Conservation (phyloP, 1,284 basidiomycete genomes). For the Austroboletus niveus region DNA sequence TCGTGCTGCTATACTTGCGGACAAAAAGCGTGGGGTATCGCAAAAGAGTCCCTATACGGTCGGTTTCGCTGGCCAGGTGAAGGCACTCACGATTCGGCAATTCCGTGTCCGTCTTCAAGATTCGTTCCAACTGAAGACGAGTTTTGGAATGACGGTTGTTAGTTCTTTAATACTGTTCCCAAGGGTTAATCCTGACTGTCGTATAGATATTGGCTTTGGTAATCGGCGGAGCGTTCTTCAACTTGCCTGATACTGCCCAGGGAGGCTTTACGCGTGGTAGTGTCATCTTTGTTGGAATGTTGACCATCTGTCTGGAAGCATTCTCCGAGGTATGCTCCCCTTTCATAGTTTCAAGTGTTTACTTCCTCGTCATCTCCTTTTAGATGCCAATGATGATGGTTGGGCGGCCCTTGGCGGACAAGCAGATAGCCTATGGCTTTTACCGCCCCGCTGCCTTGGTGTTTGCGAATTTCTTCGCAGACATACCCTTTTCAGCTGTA, state of each 20-base stretch:
- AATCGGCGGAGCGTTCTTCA: slow-evolving; percentile 73
- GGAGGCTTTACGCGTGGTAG: slow-evolving; percentile 89
- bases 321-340: slow-evolving; percentile 62
- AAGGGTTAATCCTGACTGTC: background rate
- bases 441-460: slow-evolving; percentile 77
- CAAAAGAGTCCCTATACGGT: slow-evolving; percentile 88
- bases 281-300: slow-evolving; percentile 73
- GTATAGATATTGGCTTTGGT: slow-evolving; percentile 59
- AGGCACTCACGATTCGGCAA: slow-evolving; percentile 71
- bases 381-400: slow-evolving; percentile 68
- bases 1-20: slow-evolving; percentile 69
- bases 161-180: slow-evolving; percentile 14
- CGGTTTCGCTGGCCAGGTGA: slow-evolving; percentile 73
- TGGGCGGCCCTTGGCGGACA: slow-evolving; percentile 72
- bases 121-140: slow-evolving; percentile 76
- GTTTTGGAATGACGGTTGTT: slow-evolving; percentile 57
- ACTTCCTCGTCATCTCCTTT: background rate
- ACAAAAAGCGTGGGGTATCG: slow-evolving; percentile 83
- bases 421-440: slow-evolving; percentile 77
- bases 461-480: slow-evolving; percentile 72
- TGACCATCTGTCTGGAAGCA: slow-evolving; percentile 75
- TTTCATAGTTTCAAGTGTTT: background rate
- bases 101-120: slow-evolving; percentile 80
- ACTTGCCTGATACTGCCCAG: slow-evolving; percentile 68
- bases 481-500: slow-evolving; percentile 71